Base-by-base conservation (phyloP, 306 rosid genomes). In the Sindora glabra region DNA sequence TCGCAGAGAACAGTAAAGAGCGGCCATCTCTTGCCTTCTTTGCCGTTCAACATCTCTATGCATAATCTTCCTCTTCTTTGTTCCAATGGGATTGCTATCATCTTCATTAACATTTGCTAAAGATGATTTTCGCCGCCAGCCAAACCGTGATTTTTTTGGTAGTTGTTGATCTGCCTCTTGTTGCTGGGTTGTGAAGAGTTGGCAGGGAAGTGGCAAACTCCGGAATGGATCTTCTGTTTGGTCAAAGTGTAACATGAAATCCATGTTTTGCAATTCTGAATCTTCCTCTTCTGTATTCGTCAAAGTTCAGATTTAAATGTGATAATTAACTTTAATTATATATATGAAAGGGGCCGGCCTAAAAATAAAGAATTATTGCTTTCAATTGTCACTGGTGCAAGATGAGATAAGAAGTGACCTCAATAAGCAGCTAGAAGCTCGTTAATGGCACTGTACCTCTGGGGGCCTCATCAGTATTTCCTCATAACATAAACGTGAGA, bases 21-120 rank as follows among this genome's bases (percentile, higher is more conserved):
- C n/a, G 10, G 81, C 52, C 83, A 71, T 81, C 53, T 81, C 78
- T 63, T 57, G 83, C 41, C 86, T 70, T 59, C 87, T 59, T 49
- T 74, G 81, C 1, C 81, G 65, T 53, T 81, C 86, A 45, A 71
- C 26, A 15, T 77, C 74, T 67, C 81, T 77, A 10, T 74, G 83
- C 6, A 48, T 39, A 6, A 71, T 39, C 71, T 74, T 81, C 65
- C 40, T 72, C 68, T 49, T 55, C 36, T 78, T 51, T 6, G 1
- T 6, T 17, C 34, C 71, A 17, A 24, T n/a, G 12, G 48, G 65
- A 50, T 27, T 49, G 14, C 16, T 15, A 15, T 62, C 44, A 16
- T 26, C 33, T 5, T 27, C 56, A 62, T 48, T 32, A 8, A 17
- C 25, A n/a, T n/a, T n/a, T 27, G 9, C 32, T 46, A 34, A 1